Percentiles rank a stretch among this genome's conserved stretches.
phyloP scores from a whole-genome alignment of 345 rosid genomes.

The Hevea brasiliensis region DNA sequence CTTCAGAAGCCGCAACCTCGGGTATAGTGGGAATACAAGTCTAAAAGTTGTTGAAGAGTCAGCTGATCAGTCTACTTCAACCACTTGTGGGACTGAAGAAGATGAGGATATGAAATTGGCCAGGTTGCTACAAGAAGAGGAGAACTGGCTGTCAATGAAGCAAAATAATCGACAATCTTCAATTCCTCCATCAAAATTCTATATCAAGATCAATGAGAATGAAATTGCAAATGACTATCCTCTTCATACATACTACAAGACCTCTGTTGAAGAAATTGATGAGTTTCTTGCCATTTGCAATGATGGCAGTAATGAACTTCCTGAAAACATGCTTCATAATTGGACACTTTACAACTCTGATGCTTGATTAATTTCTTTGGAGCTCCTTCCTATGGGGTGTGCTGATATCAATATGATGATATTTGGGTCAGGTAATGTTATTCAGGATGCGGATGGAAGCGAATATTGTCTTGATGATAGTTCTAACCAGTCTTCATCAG shows the following conservation, averaged over 20 bases:
- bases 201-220: too few relatives aligned
- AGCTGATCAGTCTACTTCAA: constrained; percentile 22
- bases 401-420: constrained; percentile 59
- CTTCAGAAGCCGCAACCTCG: too few relatives aligned
- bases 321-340: too few relatives aligned
- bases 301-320: too few relatives aligned
- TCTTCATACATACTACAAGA: constrained; percentile 61
- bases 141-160: constrained; percentile 54
- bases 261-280: constrained; percentile 49
- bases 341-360: too few relatives aligned
- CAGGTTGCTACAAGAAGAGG: constrained; percentile 60
- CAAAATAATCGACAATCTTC: too few relatives aligned
- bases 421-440: constrained; percentile 59
- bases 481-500: constrained; percentile 38
- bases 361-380: constrained; percentile 66
- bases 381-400: constrained; percentile 68
- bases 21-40: background rate
- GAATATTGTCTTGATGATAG: constrained; percentile 44
- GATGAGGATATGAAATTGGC: constrained; percentile 57
- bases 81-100: constrained; percentile 35
- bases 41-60: constrained; percentile 35
- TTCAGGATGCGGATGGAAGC: constrained; percentile 48
- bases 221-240: too few relatives aligned
- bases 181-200: too few relatives aligned
- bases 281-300: constrained; percentile 44